Conservation (phyloP, 2,329 filamentous ascomycete genomes). For the Fusarium algeriense region DNA sequence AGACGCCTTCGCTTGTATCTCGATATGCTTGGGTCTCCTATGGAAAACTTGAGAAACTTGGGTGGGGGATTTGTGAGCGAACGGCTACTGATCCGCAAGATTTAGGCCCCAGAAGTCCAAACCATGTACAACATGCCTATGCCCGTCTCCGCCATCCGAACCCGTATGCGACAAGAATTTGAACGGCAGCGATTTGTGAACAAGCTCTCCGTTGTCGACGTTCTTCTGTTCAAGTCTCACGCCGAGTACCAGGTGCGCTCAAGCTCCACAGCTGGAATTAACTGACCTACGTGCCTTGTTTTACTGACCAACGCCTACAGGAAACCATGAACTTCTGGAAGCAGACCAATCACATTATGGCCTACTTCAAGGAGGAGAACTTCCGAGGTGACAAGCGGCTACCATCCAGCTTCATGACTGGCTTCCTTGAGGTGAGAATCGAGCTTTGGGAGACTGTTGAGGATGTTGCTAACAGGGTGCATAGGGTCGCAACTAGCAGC, state of each 20-base stretch:
- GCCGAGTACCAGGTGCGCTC: conserved; percentile 87
- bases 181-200: conserved; percentile 94
- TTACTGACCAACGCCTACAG: conserved; percentile 66
- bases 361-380: conserved; percentile 91
- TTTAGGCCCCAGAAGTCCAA: conserved; percentile 93
- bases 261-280: conserved; percentile 68
- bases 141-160: conserved; percentile 87
- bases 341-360: conserved; percentile 93
- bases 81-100: conserved; percentile 33
- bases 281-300: conserved; percentile 53
- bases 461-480: conserved; percentile 35
- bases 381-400: conserved; percentile 81
- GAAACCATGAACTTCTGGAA: conserved; percentile 99
- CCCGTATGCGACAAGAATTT: conserved; percentile 96
- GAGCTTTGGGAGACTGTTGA: background rate
- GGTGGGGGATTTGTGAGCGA: background rate
- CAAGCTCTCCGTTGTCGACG: conserved; percentile 88
- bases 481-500: conserved; percentile 68
- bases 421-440: conserved; percentile 87
- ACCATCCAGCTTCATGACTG: conserved; percentile 90
- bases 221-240: conserved; percentile 90
- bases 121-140: conserved; percentile 95
- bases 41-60: background rate
- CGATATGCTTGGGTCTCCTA: background rate
- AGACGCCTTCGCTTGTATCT: background rate